Evolutionary conservation across 345 rosid species (phyloP).

Genomic region (Cardamine occulta): DNA sequence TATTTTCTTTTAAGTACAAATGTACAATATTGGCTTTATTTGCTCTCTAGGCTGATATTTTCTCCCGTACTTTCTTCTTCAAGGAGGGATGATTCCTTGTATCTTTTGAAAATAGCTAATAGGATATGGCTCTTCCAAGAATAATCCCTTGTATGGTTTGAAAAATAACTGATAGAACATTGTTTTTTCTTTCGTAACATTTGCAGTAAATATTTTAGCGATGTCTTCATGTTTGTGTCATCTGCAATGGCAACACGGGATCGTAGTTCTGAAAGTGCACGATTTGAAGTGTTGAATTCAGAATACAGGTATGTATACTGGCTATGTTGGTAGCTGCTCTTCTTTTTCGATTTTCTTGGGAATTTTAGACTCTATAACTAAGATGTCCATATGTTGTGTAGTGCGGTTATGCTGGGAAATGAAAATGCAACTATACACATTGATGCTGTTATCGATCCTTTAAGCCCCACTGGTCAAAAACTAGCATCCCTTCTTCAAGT

Average conservation of each 20-base stretch:
- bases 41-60: constrained; percentile 18
- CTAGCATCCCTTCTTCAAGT: constrained; percentile 83
- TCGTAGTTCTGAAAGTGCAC: constrained; percentile 94
- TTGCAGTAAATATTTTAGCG: constrained; percentile 92
- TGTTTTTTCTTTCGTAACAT: constrained; percentile 7
- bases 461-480: constrained; percentile 92
- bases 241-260: constrained; percentile 93
- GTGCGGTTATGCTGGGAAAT: constrained; percentile 79
- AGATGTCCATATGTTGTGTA: constrained; percentile 46
- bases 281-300: constrained; percentile 82
- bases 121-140: constrained; percentile 6
- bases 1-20: not conserved
- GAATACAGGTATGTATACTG: constrained; percentile 64
- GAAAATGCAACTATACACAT: constrained; percentile 84
- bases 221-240: constrained; percentile 77
- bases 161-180: constrained; percentile 33
- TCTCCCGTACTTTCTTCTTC: constrained; percentile 17
- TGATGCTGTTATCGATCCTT: constrained; percentile 95
- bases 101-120: constrained; percentile 26
- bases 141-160: constrained; percentile 22
- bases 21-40: constrained; percentile 1
- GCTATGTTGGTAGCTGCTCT: constrained; percentile 16
- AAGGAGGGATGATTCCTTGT: constrained; percentile 18
- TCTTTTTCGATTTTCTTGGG: constrained; percentile 22
- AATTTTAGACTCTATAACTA: constrained; percentile 17